These are phyloP conservation scores for Talaromyces sp. DNA, from an alignment of 2,329 filamentous ascomycete genomes.

Conservation along the genomic window DNA sequence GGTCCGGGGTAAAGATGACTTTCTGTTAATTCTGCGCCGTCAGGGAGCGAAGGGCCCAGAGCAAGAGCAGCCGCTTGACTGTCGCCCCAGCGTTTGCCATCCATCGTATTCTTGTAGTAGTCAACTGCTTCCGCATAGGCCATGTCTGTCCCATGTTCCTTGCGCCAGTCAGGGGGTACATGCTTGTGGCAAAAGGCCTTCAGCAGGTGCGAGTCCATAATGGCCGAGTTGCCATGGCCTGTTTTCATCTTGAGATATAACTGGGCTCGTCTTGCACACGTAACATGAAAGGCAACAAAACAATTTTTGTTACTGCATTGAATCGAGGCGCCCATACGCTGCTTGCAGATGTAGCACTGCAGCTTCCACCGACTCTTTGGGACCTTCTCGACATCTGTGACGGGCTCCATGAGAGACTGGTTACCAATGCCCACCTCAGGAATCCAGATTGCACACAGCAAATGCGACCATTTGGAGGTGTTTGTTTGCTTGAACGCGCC, in stretches of 20 bases:
- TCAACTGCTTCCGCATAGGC: constrained; percentile 78
- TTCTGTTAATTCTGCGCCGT: constrained; percentile 43
- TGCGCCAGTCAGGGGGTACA: constrained; percentile 80
- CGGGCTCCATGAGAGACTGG: constrained; percentile 94
- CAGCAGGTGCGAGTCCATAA: constrained; percentile 74
- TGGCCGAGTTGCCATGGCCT: constrained; percentile 68
- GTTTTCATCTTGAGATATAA: constrained; percentile 97
- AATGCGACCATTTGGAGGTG: constrained; percentile 91
- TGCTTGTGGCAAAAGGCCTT: constrained; percentile 97
- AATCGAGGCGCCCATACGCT: constrained; percentile 97
- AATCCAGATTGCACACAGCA: constrained; percentile 97
- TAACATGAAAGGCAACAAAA: constrained; percentile 95
- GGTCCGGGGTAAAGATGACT: constrained; percentile 34
- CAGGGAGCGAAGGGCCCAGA: constrained; percentile 64
- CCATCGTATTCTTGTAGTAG: constrained; percentile 87
- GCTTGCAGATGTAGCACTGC: constrained; percentile 92
- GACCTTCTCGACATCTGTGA: constrained; percentile 96
- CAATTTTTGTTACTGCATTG: constrained; percentile 97
- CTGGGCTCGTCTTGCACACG: constrained; percentile 80
- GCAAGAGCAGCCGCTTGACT: constrained; percentile 78
- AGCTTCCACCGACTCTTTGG: constrained; percentile 91
- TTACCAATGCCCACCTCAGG: constrained; percentile 95
- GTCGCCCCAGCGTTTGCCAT: constrained; percentile 84
- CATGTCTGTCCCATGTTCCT: constrained; percentile 75
- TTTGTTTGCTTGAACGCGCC: constrained; percentile 98